Percentiles rank a stretch among this genome's conserved stretches.
phyloP scores from a whole-genome alignment of 2,329 filamentous ascomycete genomes.

The Magnaporthales sp. region DNA sequence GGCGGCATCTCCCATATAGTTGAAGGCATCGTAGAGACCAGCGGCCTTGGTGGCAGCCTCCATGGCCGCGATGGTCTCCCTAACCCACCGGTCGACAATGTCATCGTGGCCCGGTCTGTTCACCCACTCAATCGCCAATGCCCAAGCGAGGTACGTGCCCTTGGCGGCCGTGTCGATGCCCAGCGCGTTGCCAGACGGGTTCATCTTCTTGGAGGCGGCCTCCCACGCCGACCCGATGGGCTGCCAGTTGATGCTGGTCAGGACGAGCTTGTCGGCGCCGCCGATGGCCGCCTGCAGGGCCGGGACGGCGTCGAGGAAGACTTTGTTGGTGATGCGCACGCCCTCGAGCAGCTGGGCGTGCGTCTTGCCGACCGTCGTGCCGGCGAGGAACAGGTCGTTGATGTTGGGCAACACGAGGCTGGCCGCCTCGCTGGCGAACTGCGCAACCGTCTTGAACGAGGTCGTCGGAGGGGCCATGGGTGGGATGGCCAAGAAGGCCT shows the following conservation, averaged over 20 bases:
- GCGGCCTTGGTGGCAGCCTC: conserved; percentile 18
- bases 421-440: neutral
- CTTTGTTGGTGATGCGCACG: conserved; percentile 3
- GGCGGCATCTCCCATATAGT: conserved; percentile 35
- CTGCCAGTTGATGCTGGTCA: conserved; percentile 19
- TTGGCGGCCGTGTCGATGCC: conserved; percentile 21
- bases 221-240: neutral
- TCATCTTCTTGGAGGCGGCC: neutral
- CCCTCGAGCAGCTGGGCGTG: conserved; percentile 8
- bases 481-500: neutral
- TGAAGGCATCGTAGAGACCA: conserved; percentile 21
- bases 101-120: conserved; percentile 18
- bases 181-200: conserved; percentile 28
- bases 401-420: neutral
- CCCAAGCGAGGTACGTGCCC: neutral
- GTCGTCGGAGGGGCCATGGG: neutral
- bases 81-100: conserved; percentile 14
- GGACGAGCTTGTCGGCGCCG: conserved; percentile 17
- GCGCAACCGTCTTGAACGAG: neutral
- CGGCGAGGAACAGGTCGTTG: neutral
- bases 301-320: conserved; percentile 8
- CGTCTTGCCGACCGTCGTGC: conserved; percentile 6
- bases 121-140: conserved; percentile 13
- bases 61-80: conserved; percentile 16
- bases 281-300: neutral